Base-by-base conservation (phyloP, 2,329 filamentous ascomycete species). In the Fusarium irregulare region DNA sequence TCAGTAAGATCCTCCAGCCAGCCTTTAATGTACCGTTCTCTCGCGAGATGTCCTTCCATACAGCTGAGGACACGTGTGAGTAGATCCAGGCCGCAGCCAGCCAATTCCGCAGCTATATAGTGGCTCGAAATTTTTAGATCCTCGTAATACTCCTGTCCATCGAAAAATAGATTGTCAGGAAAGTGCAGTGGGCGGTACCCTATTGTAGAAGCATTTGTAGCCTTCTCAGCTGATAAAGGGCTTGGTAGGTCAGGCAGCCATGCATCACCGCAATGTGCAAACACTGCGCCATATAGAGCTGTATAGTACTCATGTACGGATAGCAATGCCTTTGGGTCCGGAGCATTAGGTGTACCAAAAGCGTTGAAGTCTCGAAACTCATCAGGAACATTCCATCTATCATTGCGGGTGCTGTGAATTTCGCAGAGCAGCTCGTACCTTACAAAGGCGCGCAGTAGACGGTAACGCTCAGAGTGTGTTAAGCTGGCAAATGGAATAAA, bases 341-440 rank as follows among this genome's bases (percentile, higher is more conserved):
- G 18, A 4, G 13, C 21, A 7, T 14, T 5, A 11, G 45, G 14
- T 27, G 7, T 42, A 6, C 45, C 45, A 21, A 32, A 48, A 11
- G n/a, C 27, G 2, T 16, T 48, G 27, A 48, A 30, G 6, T 14
- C 3, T 1, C 11, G n/a, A 20, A 16, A 21, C 1, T 1, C 3
- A 2, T 6, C 0, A 0, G 25, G n/a, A 7, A 20, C 25, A 30
- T 1, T 0, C 18, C 44, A 12, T 6, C 3, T 12, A 6, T 4
- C 3, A 0, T 20, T 7, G 6, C 14, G 7, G 18, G 2, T 20
- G 8, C 9, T 20, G 27, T 49, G 23, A 3, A 58, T 6, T 14
- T 34, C 58, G 11, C 57, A 68, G 9, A 63, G 16, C 1, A 67
- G n/a, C 46, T 68, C 64, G 12, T 68, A 50, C 14, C 21, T 45